Conservation (phyloP, 768 basidiomycete species). For the Dacryopinax primogenitus region DNA sequence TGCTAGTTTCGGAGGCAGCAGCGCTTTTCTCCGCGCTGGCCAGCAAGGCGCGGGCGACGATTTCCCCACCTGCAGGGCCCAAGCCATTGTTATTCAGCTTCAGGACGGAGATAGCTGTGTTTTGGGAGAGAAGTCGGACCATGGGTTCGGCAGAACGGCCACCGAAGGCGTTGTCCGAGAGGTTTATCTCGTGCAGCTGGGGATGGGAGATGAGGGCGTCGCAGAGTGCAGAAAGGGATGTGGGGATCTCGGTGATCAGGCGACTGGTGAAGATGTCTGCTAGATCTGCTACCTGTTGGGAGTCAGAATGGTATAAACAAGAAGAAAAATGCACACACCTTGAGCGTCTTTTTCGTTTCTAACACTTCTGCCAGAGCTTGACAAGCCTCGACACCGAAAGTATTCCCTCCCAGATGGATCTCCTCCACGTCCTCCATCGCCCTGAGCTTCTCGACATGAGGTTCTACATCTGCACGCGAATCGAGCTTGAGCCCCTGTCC, state of each 20-base stretch:
- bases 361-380: constrained; percentile 70
- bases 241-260: constrained; percentile 88
- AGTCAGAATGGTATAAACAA: constrained; percentile 5
- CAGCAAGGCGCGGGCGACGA: constrained; percentile 72
- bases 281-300: constrained; percentile 73
- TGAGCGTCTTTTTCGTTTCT: constrained; percentile 48
- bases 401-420: constrained; percentile 88
- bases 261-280: constrained; percentile 97
- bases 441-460: constrained; percentile 40
- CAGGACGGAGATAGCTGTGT: constrained; percentile 69
- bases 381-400: constrained; percentile 83
- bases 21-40: constrained; percentile 60
- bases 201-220: constrained; percentile 70
- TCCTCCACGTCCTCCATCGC: constrained; percentile 53
- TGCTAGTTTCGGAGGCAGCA: constrained; percentile 52
- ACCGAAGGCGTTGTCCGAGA: constrained; percentile 94
- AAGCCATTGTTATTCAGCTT: constrained; percentile 95
- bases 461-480: constrained; percentile 58
- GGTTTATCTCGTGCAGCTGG: constrained; percentile 72
- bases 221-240: constrained; percentile 76
- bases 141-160: constrained; percentile 89
- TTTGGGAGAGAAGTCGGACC: constrained; percentile 74
- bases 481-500: constrained; percentile 73
- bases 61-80: constrained; percentile 73
- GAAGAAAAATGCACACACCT: constrained; percentile 36